Evolutionary conservation across 2,329 filamentous ascomycete genomes (phyloP), one percentile per base, ranked within the genome.

Genomic region (Aspergillus sp.): DNA sequence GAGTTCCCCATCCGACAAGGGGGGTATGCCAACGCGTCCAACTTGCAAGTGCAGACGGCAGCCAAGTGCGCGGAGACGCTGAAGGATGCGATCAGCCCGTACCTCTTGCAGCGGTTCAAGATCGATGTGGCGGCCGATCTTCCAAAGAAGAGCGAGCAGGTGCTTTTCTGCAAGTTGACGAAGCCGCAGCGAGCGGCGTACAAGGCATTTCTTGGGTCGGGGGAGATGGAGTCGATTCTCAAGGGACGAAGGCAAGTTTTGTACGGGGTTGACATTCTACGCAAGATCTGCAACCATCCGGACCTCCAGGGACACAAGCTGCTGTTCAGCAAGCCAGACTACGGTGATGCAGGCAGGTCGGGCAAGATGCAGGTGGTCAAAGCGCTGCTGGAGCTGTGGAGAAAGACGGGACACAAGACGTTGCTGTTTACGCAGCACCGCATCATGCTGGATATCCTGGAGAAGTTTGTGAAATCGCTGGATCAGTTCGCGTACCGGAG

Each of bases 251-350:
- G 80, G 3, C 82, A 94, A 50, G 82, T 86, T 2, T 67, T 98
- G 1, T 93, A 81, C 47, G 91, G 89, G 5, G 86, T 98, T 41
- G 88, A 95, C 47, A 82, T 88, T 15, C 67, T 98, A 24, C 80
- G 91, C 32, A 98, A 98, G 60, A 89, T 98, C 34, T 96, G 89
- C 66, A 98, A 98, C 42, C 93, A 98, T 49, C 91, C 93, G 0
- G 91, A 98, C 61, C 68, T 98, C 1, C 66, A 82, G 2, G 78
- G 91, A 46, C 83, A 78, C 47, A 74, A 72, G 46, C 62, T 66
- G 1, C 45, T 73, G 13, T 69, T 71, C 0, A 62, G 66, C 34
- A 80, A 81, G 45, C 52, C 69, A 1, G 76, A 72, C 8, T 96
- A 88, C 65, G 91, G 91, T 3, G 76, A 71, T 40, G 72, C 78